Base-by-base conservation (phyloP, 768 basidiomycete species). In the Glaciozyma antarctica region DNA sequence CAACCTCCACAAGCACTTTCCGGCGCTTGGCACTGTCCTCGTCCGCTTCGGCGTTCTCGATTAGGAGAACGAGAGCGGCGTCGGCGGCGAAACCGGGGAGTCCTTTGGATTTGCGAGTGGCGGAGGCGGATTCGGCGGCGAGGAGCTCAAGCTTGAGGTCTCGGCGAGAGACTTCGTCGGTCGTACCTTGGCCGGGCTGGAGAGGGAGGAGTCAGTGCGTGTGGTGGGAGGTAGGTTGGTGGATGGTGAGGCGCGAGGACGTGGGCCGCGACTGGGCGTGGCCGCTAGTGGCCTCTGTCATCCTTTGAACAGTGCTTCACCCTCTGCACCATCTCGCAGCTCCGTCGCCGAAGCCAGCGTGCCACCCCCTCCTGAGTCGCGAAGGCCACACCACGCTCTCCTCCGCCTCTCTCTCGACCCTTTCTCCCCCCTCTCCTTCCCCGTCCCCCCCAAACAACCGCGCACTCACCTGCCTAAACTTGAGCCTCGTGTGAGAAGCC, bases 401-500 rank as follows among this genome's bases (percentile, higher is more conserved):
- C 38, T 15, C 12, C 5, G 10, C 38, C 38, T 41, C 38, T 15
- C 38, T 2, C 38, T 6, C 38, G 38, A 2, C 10, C 13, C 10
- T n/a, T n/a, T n/a, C n/a, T n/a, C 38, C 38, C 22, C 38, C 7
- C 38, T 41, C 38, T 12, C 13, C 38, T 12, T 15, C 38, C 13
- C 10, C 38, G 2, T 10, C 38, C 6, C 38, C 8, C 5, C 38
- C 12, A n/a, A 10, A 2, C 9, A 32, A 45, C 19, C 26, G 30
- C 2, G 30, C 32, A 24, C 75, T 26, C 28, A 63, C 82, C 62
- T 65, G 88, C 86, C 94, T 86, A 79, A 99, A 99, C 80, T 99
- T 99, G 72, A 99, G 87, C 78, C 95, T 94, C 2, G 94, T 99
- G 76, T 97, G 88, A 3, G 90, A 82, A 9, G 94, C 90, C 83